Evolutionary conservation across 129 eudicot genomes (phyloP), one percentile per base, ranked within the genome.

Genomic region (Tagetes erecta): DNA sequence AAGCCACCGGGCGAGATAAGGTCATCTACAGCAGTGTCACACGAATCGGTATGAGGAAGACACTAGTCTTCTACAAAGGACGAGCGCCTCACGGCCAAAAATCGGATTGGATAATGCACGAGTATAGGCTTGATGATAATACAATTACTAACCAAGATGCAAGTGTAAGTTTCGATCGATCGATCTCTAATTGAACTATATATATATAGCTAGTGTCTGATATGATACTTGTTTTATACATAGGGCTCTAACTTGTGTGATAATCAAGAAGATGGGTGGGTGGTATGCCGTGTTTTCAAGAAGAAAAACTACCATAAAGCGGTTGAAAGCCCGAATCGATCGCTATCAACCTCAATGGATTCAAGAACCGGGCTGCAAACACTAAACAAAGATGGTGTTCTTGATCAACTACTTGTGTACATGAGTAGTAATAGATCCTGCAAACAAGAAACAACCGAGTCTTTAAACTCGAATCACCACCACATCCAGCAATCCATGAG

Each of bases 31-130:
- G 94, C 37, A 83, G 79, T 68, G 70, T 58, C 27, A 68, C 75
- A 9, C 38, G 87, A 52, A 85, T 88, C 20, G 93, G 93, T 20
- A 88, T 88, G 93, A 75, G 90, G 70, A 88, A 88, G 59, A 88
- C 93, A 4, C 83, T 88, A 34, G 94, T 88, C 12, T 88, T 88
- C 78, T 88, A 88, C 73, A 81, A 80, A 76, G 94, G 94, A n/a
- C 66, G 94, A 34, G 94, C 94, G 9, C 94, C 94, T 11, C 90
- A 85, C n/a, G 94, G 94, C 62, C 83, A 78, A 59, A 88, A 88
- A 72, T 85, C 90, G 0, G 90, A 88, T 60, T 88, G 94, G 94
- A 85, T 88, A 64, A 88, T 88, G 94, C 90, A 88, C 68, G 94
- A 85, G 63, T 88, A 88, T 45, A 58, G 94, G n/a, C 83, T 85